Base-by-base conservation (phyloP, 129 eudicot species). In the Saussurea involucrata region DNA sequence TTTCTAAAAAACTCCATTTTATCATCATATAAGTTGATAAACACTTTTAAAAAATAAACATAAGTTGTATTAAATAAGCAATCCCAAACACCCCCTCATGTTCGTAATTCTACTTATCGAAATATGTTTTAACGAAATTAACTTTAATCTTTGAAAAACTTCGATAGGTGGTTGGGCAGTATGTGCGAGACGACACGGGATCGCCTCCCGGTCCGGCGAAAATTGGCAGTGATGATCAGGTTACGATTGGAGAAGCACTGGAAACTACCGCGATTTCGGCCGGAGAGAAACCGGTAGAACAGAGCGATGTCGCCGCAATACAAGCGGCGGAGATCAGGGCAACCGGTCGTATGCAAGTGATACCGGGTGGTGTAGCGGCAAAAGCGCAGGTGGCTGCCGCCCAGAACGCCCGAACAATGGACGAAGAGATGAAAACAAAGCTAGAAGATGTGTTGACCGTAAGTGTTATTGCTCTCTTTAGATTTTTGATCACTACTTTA, bases 181-280 rank as follows among this genome's bases (percentile, higher is more conserved):
- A 80, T 53, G 73, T 75, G 0, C 49, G 18, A 34, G 67, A 79
- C 0, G 64, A 81, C 12, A 68, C 31, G 0, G 5, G 13, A 1
- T 24, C 13, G 0, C 11, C 22, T 46, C 58, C 74, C 1, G 24
- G 27, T 0, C 24, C 33, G 3, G 21, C 9, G 4, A 10, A 21
- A 15, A 46, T 21, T 0, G 57, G n/a, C 0, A 65, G 25, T 3
- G 64, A 17, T 4, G 85, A 83, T 63, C 70, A 81, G 31, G 76
- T 90, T 22, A 90, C 91, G 0, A 84, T 90, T 2, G 96, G 96
- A 5, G 92, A 90, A 78, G 96, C 96, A 18, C 83, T 88, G 46
- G 96, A 90, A 74, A 86, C 96, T 4, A 57, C 81, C 0, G 89
- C 86, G 0, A 18, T 85, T 1, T 69, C 87, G 0, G 90, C 89